phyloP scores from a whole-genome alignment of 2,329 filamentous ascomycete species.

The Leptographium radiaticola region DNA sequence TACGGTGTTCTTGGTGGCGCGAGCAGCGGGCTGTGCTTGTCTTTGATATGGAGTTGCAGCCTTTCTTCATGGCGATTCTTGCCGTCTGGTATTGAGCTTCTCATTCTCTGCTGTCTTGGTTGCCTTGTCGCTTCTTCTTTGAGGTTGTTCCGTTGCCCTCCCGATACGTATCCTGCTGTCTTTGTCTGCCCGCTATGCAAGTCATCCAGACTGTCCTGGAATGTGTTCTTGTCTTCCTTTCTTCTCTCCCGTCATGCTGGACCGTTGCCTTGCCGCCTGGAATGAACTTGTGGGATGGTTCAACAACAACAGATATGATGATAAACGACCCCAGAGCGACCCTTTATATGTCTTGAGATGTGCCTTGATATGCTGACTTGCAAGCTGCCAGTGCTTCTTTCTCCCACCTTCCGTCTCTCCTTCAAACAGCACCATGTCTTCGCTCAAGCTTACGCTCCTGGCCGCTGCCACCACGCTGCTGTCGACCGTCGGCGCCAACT shows the following conservation, averaged over 20 bases:
- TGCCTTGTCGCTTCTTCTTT: not conserved
- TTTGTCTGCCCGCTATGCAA: not conserved
- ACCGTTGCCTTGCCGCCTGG: no score
- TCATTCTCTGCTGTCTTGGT: not conserved
- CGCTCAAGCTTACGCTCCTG: conserved; percentile 38
- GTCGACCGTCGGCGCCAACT: conserved; percentile 40
- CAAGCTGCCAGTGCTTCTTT: not conserved
- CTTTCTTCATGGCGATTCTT: not conserved
- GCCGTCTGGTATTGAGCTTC: not conserved
- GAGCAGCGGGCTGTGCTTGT: not conserved
- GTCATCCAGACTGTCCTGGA: no score
- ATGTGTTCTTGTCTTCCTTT: no score
- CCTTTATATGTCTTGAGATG: no score
- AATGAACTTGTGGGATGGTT: no score
- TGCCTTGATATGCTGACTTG: not conserved
- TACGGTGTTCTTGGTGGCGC: not conserved
- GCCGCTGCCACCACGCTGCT: conserved; percentile 41
- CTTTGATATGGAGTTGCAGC: not conserved
- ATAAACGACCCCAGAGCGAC: no score
- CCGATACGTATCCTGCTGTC: not conserved
- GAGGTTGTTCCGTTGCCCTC: not conserved
- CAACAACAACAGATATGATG: no score
- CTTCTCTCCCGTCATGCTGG: no score
- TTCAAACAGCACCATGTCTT: conserved; percentile 32
- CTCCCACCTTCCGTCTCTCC: not conserved